Percentiles rank a stretch among this genome's conserved stretches.
Conservation (phyloP, 1,139 yeast species). For the Candida labiduridarum region DNA sequence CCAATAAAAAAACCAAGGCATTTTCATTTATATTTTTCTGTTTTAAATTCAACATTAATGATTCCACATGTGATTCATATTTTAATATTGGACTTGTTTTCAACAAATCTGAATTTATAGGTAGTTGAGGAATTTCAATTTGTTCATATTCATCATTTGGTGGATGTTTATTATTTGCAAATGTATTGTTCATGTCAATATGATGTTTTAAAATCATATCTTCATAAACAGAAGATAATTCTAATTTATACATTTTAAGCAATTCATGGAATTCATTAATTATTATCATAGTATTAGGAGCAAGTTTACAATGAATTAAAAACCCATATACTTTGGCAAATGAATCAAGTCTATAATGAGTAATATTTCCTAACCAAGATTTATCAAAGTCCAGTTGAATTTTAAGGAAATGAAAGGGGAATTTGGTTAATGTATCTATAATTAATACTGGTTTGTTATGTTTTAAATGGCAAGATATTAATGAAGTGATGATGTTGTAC, state of each 20-base stretch:
- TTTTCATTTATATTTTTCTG: constrained; percentile 25
- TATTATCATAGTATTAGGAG: constrained; percentile 23
- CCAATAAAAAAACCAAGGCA: constrained; percentile 33
- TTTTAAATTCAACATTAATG: constrained; percentile 29
- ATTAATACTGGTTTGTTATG: constrained; percentile 25
- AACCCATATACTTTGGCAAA: constrained; percentile 29
- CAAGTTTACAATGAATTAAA: constrained; percentile 18
- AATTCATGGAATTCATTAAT: constrained; percentile 40
- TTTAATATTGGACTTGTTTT: constrained; percentile 36
- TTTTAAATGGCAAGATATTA: constrained; percentile 33
- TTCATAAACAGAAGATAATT: constrained; percentile 38
- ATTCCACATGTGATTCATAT: constrained; percentile 33
- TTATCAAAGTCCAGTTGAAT: constrained; percentile 22
- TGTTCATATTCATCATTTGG: constrained; percentile 15
- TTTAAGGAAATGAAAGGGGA: constrained; percentile 29
- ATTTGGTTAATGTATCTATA: constrained; percentile 32
- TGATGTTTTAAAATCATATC: constrained; percentile 38
- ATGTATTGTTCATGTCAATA: constrained; percentile 26
- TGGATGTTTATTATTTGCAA: constrained; percentile 19
- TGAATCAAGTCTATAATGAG: constrained; percentile 24
- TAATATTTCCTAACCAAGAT: constrained; percentile 9
- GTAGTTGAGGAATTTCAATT: constrained; percentile 28
- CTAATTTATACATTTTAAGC: constrained; percentile 38
- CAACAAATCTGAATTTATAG: constrained; percentile 32
- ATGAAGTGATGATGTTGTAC: constrained; percentile 23